Conservation (phyloP, 139 green algal species). For the Chlamydomonas incerta region DNA sequence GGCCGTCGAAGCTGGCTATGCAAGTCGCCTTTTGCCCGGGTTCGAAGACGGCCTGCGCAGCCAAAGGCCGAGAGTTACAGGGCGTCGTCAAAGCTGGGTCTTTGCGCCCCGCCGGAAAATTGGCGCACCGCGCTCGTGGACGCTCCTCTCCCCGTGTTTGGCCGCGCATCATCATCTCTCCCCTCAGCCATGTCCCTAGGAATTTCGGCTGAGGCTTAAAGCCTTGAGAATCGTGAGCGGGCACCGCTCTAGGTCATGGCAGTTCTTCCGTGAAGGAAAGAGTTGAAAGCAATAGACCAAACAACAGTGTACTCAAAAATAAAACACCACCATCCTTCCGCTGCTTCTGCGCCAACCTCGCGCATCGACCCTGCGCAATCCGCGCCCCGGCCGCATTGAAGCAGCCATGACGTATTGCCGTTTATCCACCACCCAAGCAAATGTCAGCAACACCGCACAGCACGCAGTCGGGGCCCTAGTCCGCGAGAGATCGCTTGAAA, state of each 20-base stretch:
- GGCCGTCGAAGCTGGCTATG: constrained; percentile 54
- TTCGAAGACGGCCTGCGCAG: constrained; percentile 24
- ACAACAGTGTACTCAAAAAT: no score
- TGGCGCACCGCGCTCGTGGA: constrained; percentile 2
- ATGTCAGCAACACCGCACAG: no score
- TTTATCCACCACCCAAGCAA: no score
- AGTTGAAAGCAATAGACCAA: no score
- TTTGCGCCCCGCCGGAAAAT: background rate
- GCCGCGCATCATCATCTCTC: constrained; percentile 1
- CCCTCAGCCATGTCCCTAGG: constrained; percentile 28
- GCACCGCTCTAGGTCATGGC: background rate
- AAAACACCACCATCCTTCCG: no score
- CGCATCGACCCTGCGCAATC: no score
- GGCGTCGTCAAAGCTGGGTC: background rate
- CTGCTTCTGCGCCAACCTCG: no score
- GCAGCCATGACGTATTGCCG: no score
- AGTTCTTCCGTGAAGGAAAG: no score
- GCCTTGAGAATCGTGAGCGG: background rate
- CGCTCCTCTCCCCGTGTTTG: constrained; percentile 19
- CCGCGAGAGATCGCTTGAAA: no score
- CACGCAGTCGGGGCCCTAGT: no score
- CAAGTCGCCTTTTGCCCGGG: constrained; percentile 49
- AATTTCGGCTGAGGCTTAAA: background rate
- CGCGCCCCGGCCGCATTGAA: no score
- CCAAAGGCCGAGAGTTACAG: background rate